A percentile compares a stretch with the other conserved stretches of the same genome.
phyloP scores from a whole-genome alignment of 2,329 filamentous ascomycete genomes.

The Calonectria ilicicola region DNA sequence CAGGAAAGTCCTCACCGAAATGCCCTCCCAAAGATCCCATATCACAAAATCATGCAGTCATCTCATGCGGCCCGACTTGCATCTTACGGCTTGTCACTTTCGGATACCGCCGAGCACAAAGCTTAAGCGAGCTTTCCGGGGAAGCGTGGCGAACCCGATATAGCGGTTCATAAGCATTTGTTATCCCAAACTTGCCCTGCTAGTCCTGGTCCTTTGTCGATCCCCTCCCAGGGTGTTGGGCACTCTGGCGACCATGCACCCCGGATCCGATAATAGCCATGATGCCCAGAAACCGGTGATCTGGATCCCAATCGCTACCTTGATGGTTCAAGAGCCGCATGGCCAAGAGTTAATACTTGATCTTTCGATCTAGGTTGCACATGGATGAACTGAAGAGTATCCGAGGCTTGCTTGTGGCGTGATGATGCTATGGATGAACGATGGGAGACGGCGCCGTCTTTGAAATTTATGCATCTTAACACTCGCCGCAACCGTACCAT shows the following conservation, averaged over 20 bases:
- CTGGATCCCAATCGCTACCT: conserved; percentile 5
- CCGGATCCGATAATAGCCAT: conserved; percentile 15
- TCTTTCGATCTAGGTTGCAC: neutral
- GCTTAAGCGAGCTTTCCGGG: neutral
- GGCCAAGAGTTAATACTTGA: neutral
- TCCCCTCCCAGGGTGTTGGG: neutral
- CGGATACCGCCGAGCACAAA: neutral
- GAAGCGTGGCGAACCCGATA: neutral
- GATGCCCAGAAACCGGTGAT: conserved; percentile 7
- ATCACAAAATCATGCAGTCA: neutral
- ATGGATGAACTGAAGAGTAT: neutral
- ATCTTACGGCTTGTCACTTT: neutral
- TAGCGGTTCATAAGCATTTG: neutral
- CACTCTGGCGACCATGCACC: neutral
- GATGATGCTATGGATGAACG: neutral
- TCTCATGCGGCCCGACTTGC: neutral
- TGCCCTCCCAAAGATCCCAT: neutral
- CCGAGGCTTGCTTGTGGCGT: neutral
- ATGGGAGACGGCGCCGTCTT: neutral
- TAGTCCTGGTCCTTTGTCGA: neutral
- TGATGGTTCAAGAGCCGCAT: conserved; percentile 8
- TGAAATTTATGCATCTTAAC: neutral
- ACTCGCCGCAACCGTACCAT: neutral
- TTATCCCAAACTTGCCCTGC: neutral
- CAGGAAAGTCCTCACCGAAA: neutral